A percentile compares a stretch with the other conserved stretches of the same genome.
Evolutionary conservation across 495 filamentous ascomycete species (phyloP).

Genomic region (Rostrohypoxylon terebratum): DNA sequence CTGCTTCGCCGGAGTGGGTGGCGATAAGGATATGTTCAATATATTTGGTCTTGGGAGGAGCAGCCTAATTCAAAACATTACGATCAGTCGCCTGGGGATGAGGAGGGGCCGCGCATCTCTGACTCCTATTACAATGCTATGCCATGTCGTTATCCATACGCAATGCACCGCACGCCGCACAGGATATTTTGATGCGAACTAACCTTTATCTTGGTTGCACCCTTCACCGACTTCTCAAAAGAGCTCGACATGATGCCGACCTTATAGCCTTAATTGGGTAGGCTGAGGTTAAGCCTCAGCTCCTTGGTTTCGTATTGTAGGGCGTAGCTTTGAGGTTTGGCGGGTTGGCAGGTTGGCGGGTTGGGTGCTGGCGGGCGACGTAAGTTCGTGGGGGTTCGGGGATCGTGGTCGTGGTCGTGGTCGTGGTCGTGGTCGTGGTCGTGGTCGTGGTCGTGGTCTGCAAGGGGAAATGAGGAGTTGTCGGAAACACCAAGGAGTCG

Average conservation of each 20-base stretch:
- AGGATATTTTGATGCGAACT: constrained; percentile 41
- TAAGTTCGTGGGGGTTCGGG: constrained; percentile 26
- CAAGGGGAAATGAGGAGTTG: constrained; percentile 20
- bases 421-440: neutral
- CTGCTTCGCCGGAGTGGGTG: constrained; percentile 93
- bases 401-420: too few relatives aligned
- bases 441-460: neutral
- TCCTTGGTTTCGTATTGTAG: constrained; percentile 2
- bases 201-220: constrained; percentile 94
- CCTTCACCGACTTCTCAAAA: constrained; percentile 94
- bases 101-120: neutral
- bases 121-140: neutral
- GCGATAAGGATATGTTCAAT: constrained; percentile 98
- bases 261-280: neutral
- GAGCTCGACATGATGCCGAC: constrained; percentile 74
- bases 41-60: constrained; percentile 98
- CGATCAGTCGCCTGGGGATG: constrained; percentile 26
- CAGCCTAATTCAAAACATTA: constrained; percentile 69
- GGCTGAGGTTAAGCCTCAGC: constrained; percentile 24
- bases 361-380: constrained; percentile 22
- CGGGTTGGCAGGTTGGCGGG: constrained; percentile 25
- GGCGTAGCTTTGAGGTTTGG: constrained; percentile 4
- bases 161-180: neutral
- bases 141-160: neutral
- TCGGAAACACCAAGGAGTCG: constrained; percentile 13